phyloP scores from a whole-genome alignment of 1,284 basidiomycete genomes.

The Cryptococcus floricola region DNA sequence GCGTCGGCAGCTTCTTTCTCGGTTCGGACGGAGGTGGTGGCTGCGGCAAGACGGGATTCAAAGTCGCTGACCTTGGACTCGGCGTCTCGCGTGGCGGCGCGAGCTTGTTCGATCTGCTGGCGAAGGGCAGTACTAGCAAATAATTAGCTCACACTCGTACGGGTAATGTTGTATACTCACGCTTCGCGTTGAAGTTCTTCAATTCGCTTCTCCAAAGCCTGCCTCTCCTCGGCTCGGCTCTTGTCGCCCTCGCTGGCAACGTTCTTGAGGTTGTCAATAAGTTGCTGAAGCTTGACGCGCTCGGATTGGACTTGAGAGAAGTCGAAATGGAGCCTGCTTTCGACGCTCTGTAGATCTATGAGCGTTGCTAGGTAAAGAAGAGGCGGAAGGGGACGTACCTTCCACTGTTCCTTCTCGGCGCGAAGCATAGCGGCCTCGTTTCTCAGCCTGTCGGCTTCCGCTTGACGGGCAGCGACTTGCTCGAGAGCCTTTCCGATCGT shows the following conservation, averaged over 20 bases:
- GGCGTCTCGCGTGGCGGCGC: constrained; percentile 62
- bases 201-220: constrained; percentile 72
- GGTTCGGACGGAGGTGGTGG: constrained; percentile 28
- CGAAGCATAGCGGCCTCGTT: constrained; percentile 79
- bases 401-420: constrained; percentile 89
- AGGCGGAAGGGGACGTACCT: constrained; percentile 55
- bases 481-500: constrained; percentile 31
- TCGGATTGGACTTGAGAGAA: constrained; percentile 74
- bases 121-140: constrained; percentile 56
- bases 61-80: constrained; percentile 30
- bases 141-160: background rate
- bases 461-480: constrained; percentile 48
- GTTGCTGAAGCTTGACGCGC: constrained; percentile 74
- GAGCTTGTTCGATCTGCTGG: constrained; percentile 69
- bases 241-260: constrained; percentile 85
- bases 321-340: constrained; percentile 75
- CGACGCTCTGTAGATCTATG: constrained; percentile 56
- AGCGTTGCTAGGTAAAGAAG: background rate
- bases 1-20: constrained; percentile 38
- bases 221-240: constrained; percentile 71
- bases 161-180: constrained; percentile 51
- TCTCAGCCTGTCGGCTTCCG: constrained; percentile 69
- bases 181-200: constrained; percentile 72
- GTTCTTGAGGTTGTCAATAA: constrained; percentile 80
- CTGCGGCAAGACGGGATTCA: constrained; percentile 32